Conservation (phyloP, 2,329 filamentous ascomycete genomes). For the Fusarium annulatum region DNA sequence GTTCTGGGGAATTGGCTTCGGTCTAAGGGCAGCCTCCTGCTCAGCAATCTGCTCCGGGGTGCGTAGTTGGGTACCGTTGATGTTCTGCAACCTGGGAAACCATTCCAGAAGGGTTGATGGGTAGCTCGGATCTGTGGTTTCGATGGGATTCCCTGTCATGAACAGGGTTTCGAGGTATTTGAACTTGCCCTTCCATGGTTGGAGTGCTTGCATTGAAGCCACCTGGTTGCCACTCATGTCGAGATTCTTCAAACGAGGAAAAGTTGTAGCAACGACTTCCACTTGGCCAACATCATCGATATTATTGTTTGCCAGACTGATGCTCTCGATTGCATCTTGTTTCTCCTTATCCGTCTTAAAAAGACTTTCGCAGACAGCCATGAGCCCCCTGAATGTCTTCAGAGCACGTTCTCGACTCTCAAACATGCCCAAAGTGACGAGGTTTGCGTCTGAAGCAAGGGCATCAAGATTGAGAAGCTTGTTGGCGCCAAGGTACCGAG, state of each 20-base stretch:
- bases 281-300: conserved; percentile 79
- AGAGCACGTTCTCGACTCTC: conserved; percentile 75
- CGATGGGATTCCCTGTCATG: conserved; percentile 80
- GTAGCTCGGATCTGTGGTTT: conserved; percentile 68
- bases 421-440: conserved; percentile 82
- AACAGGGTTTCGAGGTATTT: conserved; percentile 83
- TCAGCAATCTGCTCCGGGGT: conserved; percentile 76
- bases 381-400: conserved; percentile 92
- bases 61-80: conserved; percentile 81
- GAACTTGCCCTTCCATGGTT: conserved; percentile 84
- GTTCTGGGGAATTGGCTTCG: conserved; percentile 70
- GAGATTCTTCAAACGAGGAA: conserved; percentile 88
- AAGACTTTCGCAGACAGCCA: conserved; percentile 83
- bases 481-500: conserved; percentile 75
- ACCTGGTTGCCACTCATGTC: conserved; percentile 90
- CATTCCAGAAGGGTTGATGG: conserved; percentile 77
- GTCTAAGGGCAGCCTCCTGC: conserved; percentile 59
- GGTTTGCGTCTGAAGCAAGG: conserved; percentile 76
- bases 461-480: conserved; percentile 88
- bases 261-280: conserved; percentile 78
- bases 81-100: conserved; percentile 82
- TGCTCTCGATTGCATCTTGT: conserved; percentile 80
- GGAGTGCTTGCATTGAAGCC: conserved; percentile 72
- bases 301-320: conserved; percentile 84
- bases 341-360: conserved; percentile 80